Evolutionary conservation across 306 rosid species (phyloP).

Genomic region (Prunus mume): DNA sequence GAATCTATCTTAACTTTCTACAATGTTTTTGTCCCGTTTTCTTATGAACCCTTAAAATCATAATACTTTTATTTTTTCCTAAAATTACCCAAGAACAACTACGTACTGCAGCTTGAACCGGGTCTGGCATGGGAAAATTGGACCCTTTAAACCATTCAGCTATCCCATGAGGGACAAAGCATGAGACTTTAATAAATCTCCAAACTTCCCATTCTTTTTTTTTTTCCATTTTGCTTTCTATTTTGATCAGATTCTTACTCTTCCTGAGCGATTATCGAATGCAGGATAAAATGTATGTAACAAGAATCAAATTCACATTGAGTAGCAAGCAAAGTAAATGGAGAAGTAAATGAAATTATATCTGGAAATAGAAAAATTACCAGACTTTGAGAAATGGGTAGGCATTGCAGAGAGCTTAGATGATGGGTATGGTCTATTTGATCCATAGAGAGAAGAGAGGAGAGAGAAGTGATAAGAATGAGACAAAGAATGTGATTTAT

Average conservation of each 20-base stretch:
- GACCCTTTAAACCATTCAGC: neutral
- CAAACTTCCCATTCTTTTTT: neutral
- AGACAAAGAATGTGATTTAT: slow-evolving; percentile 31
- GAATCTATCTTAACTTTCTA: neutral
- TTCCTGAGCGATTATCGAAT: neutral
- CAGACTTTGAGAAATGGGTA: slow-evolving; percentile 49
- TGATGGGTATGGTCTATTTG: slow-evolving; percentile 18
- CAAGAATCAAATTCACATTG: slow-evolving; percentile 1
- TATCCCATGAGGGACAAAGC: neutral
- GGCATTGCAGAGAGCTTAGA: slow-evolving; percentile 36
- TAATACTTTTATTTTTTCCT: neutral
- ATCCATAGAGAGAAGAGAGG: slow-evolving; percentile 22
- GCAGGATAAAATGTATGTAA: neutral
- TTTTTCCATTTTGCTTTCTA: neutral
- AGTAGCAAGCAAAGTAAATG: neutral
- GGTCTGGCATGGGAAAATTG: neutral
- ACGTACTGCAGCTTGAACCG: neutral
- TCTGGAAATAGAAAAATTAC: slow-evolving; percentile 24
- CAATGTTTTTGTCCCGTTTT: neutral
- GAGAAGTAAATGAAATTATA: neutral
- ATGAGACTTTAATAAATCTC: neutral
- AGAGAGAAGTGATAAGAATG: slow-evolving; percentile 32
- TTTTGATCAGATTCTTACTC: neutral
- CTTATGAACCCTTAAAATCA: neutral
- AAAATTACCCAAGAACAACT: neutral